Evolutionary conservation across 2,329 filamentous ascomycete genomes (phyloP), one percentile per base, ranked within the genome.

Genomic region (Aspergillus thermomutatus): DNA sequence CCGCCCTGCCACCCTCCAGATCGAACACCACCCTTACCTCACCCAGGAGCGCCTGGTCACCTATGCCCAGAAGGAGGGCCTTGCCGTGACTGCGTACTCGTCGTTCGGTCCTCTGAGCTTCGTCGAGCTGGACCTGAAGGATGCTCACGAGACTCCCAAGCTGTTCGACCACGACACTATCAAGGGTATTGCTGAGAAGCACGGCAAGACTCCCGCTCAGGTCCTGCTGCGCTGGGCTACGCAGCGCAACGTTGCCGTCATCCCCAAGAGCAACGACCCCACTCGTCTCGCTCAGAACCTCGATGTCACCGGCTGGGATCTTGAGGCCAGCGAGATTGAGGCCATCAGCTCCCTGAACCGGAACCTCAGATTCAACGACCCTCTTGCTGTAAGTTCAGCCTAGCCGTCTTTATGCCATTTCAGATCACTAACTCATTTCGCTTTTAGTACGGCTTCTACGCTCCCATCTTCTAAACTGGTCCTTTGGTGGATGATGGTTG

Each of bases 11-110:
- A 87, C 88, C 43, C 86, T 94, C 59, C 91, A 95, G 81, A 87
- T 95, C 75, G 91, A 95, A 81, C 90, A 93, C 79, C 91, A 95
- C 82, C 91, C 91, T 26, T 94, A 92, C 82, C 84, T 93, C 57
- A 87, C 89, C 59, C 91, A 95, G 81, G 75, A 80, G 58, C 82
- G 86, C 53, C 83, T 95, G 52, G 73, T 94, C 67, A 79, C 84
- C 67, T 84, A 91, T 52, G 88, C 87, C 66, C 81, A 88, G 79
- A 77, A 79, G 53, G 82, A 91, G 77, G 84, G 85, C 59, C 87
- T 95, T 66, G 80, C 82, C 64, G 82, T 95, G 56, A 94, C 90
- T 3, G 91, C 89, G 51, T 95, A 94, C 82, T 92, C 88, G 23
- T 90, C 88, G 50, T 93, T 94, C 69, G 91, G 91, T 41, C 89